phyloP scores from a whole-genome alignment of 352 stramenopile species.

The Phytophthora boehmeriae region DNA sequence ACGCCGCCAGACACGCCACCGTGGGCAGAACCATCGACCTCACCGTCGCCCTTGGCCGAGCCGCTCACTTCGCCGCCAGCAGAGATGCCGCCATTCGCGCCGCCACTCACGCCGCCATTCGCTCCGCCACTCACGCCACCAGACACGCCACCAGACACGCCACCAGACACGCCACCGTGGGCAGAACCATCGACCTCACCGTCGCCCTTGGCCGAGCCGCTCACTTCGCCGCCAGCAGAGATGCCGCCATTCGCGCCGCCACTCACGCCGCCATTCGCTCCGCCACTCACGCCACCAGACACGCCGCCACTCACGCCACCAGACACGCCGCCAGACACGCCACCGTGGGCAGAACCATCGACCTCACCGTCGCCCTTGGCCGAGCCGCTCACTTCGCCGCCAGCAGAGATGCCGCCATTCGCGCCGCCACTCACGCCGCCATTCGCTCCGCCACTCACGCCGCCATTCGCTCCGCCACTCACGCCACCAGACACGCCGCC shows the following conservation, averaged over 20 bases:
- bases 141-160: neutral
- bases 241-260: too few relatives aligned
- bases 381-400: neutral
- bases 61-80: neutral
- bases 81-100: neutral
- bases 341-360: neutral
- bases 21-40: too few relatives aligned
- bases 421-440: neutral
- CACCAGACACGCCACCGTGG: neutral
- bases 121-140: neutral
- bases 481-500: neutral
- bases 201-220: neutral
- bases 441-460: neutral
- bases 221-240: neutral
- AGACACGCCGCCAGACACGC: neutral
- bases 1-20: too few relatives aligned
- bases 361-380: neutral
- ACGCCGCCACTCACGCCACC: neutral
- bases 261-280: too few relatives aligned
- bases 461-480: neutral
- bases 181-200: neutral
- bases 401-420: neutral
- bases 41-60: neutral
- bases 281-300: neutral
- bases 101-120: neutral